Evolutionary conservation across 768 basidiomycete genomes (phyloP).

Genomic region (Rhodotorula babjevae): DNA sequence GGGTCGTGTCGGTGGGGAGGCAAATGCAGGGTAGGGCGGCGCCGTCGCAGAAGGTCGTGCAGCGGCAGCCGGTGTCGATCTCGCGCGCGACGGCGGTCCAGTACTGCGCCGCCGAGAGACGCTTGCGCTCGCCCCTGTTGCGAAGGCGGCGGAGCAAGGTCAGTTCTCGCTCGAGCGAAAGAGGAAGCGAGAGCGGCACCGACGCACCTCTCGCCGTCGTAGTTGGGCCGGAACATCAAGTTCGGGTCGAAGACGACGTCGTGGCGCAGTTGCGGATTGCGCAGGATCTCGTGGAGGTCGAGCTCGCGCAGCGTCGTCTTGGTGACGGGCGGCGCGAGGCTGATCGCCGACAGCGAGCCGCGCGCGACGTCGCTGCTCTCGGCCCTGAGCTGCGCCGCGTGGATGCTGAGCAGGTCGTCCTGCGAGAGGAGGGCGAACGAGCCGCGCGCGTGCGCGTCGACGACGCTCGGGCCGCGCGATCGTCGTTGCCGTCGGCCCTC

Average conservation of each 20-base stretch:
- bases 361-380: fast-evolving
- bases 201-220: slow-evolving; percentile 39
- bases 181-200: neutral
- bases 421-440: neutral
- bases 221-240: slow-evolving; percentile 47
- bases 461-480: neutral
- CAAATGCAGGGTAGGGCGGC: slow-evolving; percentile 37
- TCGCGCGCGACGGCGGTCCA: slow-evolving; percentile 78
- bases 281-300: slow-evolving; percentile 75
- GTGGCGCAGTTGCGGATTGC: slow-evolving; percentile 77
- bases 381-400: neutral
- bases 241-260: slow-evolving; percentile 43
- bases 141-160: slow-evolving; percentile 44
- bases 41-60: slow-evolving; percentile 58
- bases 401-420: neutral
- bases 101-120: slow-evolving; percentile 69
- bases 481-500: neutral
- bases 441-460: neutral
- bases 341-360: slow-evolving; percentile 43
- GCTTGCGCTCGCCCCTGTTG: slow-evolving; percentile 65
- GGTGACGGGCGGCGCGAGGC: slow-evolving; percentile 71
- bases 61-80: slow-evolving; percentile 74
- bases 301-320: slow-evolving; percentile 76
- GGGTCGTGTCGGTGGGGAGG: slow-evolving; percentile 37
- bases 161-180: neutral